phyloP scores from a whole-genome alignment of 176 grass and related monocot species.

The Zizania latifolia region DNA sequence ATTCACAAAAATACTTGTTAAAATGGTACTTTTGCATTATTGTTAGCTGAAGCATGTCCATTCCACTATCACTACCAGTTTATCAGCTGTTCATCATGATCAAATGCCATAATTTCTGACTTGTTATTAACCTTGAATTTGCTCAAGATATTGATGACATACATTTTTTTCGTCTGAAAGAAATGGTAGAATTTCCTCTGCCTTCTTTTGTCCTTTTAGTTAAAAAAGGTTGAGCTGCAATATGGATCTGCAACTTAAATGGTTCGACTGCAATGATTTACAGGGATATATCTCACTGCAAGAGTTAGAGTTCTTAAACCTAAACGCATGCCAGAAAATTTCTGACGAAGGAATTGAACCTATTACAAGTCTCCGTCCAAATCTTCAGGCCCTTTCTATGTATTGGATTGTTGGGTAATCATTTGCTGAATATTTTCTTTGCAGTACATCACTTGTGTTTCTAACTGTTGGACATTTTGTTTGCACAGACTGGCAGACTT shows the following conservation, averaged over 20 bases:
- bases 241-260: background rate
- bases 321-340: conserved; percentile 85
- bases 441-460: no score
- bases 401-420: conserved; percentile 91
- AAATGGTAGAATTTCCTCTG: conserved; percentile 40
- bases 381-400: conserved; percentile 42
- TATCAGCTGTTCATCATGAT: no score
- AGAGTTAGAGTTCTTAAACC: conserved; percentile 59
- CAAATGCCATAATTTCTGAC: no score
- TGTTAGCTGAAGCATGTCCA: no score
- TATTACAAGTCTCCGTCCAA: conserved; percentile 53
- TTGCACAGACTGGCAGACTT: no score
- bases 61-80: no score
- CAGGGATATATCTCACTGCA: conserved; percentile 50
- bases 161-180: conserved; percentile 69
- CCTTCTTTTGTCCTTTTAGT: background rate
- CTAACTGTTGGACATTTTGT: no score
- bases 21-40: no score
- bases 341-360: conserved; percentile 83
- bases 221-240: background rate
- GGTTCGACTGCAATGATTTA: conserved; percentile 10
- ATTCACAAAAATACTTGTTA: no score
- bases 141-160: conserved; percentile 67
- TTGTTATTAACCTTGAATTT: conserved; percentile 86
- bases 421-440: conserved; percentile 14